Evolutionary conservation across 176 grass and related monocot genomes (phyloP), one percentile per base, ranked within the genome.

Genomic region (Coix lacrymajobi): DNA sequence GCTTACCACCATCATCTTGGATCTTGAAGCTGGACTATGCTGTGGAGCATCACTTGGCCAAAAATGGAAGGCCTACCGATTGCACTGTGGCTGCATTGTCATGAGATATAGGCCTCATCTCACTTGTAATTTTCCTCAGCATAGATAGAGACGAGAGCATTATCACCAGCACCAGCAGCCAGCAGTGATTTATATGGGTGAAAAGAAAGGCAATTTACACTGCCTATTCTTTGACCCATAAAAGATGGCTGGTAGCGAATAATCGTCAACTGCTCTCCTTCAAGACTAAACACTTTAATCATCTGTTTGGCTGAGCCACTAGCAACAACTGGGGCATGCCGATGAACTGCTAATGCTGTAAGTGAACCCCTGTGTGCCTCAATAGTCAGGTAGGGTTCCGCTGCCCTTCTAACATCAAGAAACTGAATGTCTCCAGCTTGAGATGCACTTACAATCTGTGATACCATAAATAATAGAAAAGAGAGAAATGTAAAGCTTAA

Each of bases 371-470:
- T 90, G 54, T 90, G 89, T 49, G 89, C 89, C 60, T 90, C 89
- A 15, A 90, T 87, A 45, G 85, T 90, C 17, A 90, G 69, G 63
- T 90, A 87, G 20, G 89, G 89, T 75, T 94, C 83, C 28, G 87
- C 24, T 26, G 85, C 69, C 58, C 86, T 95, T 89, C 96, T 91
- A 66, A 92, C 75, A 87, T 98, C 95, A 17, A 98, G 74, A 75
- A 95, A 98, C 24, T 95, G 93, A 87, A 96, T 96, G 51, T 96
- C 93, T 46, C 93, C 93, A 61, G 88, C 88, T 81, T 93, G 90
- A 37, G 90, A 92, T 71, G 93, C 90, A 24, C 93, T 93, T 51
- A 96, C 88, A 71, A 96, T 93, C 93, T 96, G 88, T 30, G 28
- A 77, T 64, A 38, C 3, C 33, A 81, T 20, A 81, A 32, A 89